Evolutionary conservation across 345 rosid species (phyloP), one percentile per base, ranked within the genome.

Genomic region (Dipteronia dyeriana): DNA sequence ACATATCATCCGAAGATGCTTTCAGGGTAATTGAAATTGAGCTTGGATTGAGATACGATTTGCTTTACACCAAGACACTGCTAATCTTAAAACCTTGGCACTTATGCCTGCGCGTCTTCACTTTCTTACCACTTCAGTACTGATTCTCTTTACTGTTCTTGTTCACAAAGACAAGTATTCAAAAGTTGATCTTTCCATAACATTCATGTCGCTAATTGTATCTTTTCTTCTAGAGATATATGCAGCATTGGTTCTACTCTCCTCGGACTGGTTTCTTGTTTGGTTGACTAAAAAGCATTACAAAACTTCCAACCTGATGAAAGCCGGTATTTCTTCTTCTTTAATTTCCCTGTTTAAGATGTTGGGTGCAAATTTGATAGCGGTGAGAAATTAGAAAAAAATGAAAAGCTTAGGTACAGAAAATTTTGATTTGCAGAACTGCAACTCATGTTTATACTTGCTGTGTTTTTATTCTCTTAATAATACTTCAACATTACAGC

Each of bases 41-140:
- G 64, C 86, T 85, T 67, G 85, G 81, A 45, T 76, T 83, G 77
- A 70, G 85, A 79, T 85, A 85, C 5, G 88, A 83, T 41, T 69
- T 69, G 20, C 79, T 83, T 4, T 88, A 45, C 75, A 85, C 91
- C 1, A 86, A 86, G 77, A 80, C 80, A 0, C 43, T 62, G 4
- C 8, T 81, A 9, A 12, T 82, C 26, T 78, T 69, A 65, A 63
- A 69, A 0, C 5, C 26, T 22, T 5, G 2, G 0, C 85, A 86
- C 22, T 25, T 71, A 47, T 0, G 29, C 57, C 78, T 77, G 71
- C 79, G 86, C 7, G 38, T 6, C 65, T 47, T 66, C 54, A n/a
- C 57, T 70, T 56, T 25, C 57, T 69, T 7, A 20, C 73, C 39
- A 14, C 60, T 7, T 69, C 56, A n/a, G 71, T 75, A 19, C 77